A percentile compares a stretch with the other conserved stretches of the same genome.
These are phyloP conservation scores for Plasmodium vinckei DNA, from an alignment of 169 alveolate species.

Conservation along the genomic window DNA sequence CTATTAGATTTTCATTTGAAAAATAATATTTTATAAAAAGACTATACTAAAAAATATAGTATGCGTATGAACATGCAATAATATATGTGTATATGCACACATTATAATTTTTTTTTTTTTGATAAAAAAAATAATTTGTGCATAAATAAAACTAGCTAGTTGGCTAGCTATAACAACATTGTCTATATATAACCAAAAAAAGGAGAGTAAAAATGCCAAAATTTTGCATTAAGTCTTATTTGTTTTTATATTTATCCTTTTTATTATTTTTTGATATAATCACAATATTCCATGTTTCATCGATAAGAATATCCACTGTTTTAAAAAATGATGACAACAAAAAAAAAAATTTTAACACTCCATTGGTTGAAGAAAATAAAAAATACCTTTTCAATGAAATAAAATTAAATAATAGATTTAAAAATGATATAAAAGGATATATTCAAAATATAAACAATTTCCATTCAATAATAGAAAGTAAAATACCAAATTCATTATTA, in stretches of 20 bases:
- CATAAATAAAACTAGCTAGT: too few species aligned
- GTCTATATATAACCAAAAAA: not conserved
- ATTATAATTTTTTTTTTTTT: too few species aligned
- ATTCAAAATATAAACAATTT: constrained; percentile 29
- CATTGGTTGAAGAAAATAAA: constrained; percentile 11
- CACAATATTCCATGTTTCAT: not conserved
- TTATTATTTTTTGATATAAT: constrained; percentile 7
- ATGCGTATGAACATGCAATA: too few species aligned
- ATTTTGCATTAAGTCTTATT: not conserved
- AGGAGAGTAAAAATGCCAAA: not conserved
- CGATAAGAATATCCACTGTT: constrained; percentile 7
- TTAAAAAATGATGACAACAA: constrained; percentile 29
- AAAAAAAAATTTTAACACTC: constrained; percentile 12
- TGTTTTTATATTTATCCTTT: not conserved
- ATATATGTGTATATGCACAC: too few species aligned
- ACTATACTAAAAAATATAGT: too few species aligned
- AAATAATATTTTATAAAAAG: too few species aligned
- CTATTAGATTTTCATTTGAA: too few species aligned
- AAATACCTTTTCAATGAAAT: constrained; percentile 25
- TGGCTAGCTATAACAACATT: too few species aligned
- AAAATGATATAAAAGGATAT: constrained; percentile 61
- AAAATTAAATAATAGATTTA: constrained; percentile 57
- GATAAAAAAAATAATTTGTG: too few species aligned
- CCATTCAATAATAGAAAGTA: constrained; percentile 32
- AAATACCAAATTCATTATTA: constrained; percentile 47